Base-by-base conservation (phyloP, 164 flowering plant genomes). In the Stephania yunnanensis region DNA sequence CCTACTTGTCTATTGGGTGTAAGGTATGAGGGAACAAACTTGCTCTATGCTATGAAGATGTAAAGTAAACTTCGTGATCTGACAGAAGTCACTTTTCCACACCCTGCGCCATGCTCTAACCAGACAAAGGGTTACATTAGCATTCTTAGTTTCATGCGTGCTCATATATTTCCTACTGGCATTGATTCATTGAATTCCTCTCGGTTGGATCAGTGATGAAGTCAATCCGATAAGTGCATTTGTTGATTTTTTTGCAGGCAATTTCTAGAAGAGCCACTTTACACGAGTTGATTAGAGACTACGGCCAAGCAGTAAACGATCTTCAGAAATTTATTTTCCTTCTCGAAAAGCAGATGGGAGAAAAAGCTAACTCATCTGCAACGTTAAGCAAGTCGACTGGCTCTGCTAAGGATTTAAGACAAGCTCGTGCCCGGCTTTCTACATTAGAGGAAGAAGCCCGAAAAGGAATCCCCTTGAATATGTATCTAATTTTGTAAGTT, bases 401-500 rank as follows among this genome's bases (percentile, higher is more conserved):
- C 61, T 71, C 70, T 50, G 64, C 46, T 20, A 91, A 79, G 74
- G 97, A 92, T 67, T 44, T 91, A 46, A 87, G 78, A 77, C 86
- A 85, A 82, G 93, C 94, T 77, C 89, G 75, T 12, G 69, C 73
- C 15, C 87, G 81, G 31, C 84, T 88, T 75, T 87, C 89, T 42
- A 66, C 73, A 5, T 75, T 89, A 78, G 93, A 91, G 82, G 90
- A 88, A 74, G 87, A 86, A 81, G 85, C 91, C 29, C 92, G 84
- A 79, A 91, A 82, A 69, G 98, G 78, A 72, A 77, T 80, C 19
- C 84, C 91, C 12, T 77, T 93, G 86, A 87, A 95, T 79, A 74
- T 92, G 63, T 93, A 93, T 75, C 88, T 87, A 73, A 93, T 95
- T 75, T 77, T 95, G 99, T 95, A 86, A 89, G 99, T 89, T 71